phyloP scores from a whole-genome alignment of 164 flowering plant species.

The Echeveria elegans region DNA sequence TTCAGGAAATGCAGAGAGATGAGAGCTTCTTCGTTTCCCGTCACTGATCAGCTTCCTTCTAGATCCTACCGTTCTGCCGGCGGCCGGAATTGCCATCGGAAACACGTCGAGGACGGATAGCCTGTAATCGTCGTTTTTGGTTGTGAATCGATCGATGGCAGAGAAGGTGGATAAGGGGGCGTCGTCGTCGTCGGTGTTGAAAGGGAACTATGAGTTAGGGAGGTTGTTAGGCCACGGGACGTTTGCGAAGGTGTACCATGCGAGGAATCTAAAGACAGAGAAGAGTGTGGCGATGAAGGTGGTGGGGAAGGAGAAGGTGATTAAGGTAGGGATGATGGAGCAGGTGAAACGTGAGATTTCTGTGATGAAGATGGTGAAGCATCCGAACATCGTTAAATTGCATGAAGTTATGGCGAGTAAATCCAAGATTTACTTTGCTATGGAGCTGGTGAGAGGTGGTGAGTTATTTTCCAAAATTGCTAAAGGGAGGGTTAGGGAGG shows the following conservation, averaged over 20 bases:
- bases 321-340: constrained; percentile 48
- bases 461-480: constrained; percentile 43
- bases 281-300: constrained; percentile 51
- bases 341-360: constrained; percentile 51
- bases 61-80: too few relatives aligned
- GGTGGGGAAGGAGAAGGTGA: constrained; percentile 44
- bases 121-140: neutral
- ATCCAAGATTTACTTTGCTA: constrained; percentile 50
- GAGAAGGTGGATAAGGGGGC: neutral
- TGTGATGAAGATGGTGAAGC: constrained; percentile 49
- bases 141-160: constrained; percentile 1
- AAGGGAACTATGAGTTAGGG: constrained; percentile 30
- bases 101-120: constrained; percentile 32
- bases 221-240: constrained; percentile 28
- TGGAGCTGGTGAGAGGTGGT: constrained; percentile 51
- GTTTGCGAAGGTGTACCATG: constrained; percentile 48
- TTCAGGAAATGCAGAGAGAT: too few relatives aligned
- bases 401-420: constrained; percentile 52
- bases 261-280: constrained; percentile 30
- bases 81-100: constrained; percentile 28
- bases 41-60: too few relatives aligned
- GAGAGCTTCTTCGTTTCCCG: too few relatives aligned
- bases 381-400: constrained; percentile 44
- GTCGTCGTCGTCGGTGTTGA: constrained; percentile 7
- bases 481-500: constrained; percentile 36